phyloP scores from a whole-genome alignment of 2,329 filamentous ascomycete genomes.

The Neofusicoccum parvum region DNA sequence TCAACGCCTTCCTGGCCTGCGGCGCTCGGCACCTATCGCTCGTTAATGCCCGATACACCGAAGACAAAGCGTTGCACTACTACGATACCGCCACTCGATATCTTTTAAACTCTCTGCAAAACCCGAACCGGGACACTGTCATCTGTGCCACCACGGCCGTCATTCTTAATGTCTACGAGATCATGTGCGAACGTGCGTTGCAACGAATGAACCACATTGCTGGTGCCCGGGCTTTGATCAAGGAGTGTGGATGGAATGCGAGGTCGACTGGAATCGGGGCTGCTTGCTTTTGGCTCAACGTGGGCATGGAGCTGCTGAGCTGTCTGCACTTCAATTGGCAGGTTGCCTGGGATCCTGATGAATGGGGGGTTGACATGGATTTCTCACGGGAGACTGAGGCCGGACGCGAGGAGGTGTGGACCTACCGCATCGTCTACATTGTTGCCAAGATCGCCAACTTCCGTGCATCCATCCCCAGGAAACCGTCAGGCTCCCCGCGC shows the following conservation, averaged over 20 bases:
- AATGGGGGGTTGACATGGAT: slow-evolving; percentile 84
- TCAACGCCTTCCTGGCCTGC: slow-evolving; percentile 87
- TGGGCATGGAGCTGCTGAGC: slow-evolving; percentile 85
- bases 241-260: slow-evolving; percentile 87
- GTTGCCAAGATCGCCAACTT: slow-evolving; percentile 87
- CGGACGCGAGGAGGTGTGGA: slow-evolving; percentile 80
- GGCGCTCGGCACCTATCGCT: slow-evolving; percentile 80
- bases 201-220: slow-evolving; percentile 89
- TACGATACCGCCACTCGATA: slow-evolving; percentile 84
- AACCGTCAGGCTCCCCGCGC: slow-evolving; percentile 61
- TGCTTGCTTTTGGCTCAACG: slow-evolving; percentile 93
- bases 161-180: slow-evolving; percentile 88
- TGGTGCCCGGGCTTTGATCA: slow-evolving; percentile 80
- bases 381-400: slow-evolving; percentile 60
- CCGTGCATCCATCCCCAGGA: slow-evolving; percentile 67
- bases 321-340: slow-evolving; percentile 87
- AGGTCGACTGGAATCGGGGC: slow-evolving; percentile 75
- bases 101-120: slow-evolving; percentile 74
- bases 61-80: slow-evolving; percentile 78
- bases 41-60: slow-evolving; percentile 68
- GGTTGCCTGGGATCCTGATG: slow-evolving; percentile 84
- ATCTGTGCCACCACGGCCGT: slow-evolving; percentile 87
- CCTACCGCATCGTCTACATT: slow-evolving; percentile 85
- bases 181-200: slow-evolving; percentile 79
- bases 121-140: slow-evolving; percentile 79